Evolutionary conservation across 371 early-diverging fungal genomes (phyloP).

Genomic region (Mortierella sp.): DNA sequence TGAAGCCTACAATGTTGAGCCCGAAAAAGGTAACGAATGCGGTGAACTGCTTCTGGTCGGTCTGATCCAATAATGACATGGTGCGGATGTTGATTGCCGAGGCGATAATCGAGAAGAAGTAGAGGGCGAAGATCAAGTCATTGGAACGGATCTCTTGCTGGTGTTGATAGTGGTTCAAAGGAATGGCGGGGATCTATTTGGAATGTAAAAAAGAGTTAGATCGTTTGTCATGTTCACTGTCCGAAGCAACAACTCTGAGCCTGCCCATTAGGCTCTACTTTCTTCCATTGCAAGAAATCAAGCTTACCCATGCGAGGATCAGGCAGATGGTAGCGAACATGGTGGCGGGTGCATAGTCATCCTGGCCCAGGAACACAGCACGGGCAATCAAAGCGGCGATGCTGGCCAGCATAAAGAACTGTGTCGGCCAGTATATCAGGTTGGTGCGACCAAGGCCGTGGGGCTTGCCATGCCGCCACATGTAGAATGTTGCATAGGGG

Average conservation of each 20-base stretch:
- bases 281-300: no score
- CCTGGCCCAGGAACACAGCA: constrained; percentile 29
- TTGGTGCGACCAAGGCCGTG: constrained; percentile 51
- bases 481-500: constrained; percentile 4
- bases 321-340: constrained; percentile 45
- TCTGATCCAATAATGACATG: constrained; percentile 29
- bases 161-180: constrained; percentile 38
- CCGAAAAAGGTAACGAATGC: constrained; percentile 42
- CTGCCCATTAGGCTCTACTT: background rate
- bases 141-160: constrained; percentile 43
- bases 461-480: constrained; percentile 41
- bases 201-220: no score
- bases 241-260: no score
- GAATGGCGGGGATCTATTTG: no score
- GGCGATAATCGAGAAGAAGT: constrained; percentile 31
- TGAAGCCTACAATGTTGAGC: constrained; percentile 34
- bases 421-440: constrained; percentile 51
- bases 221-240: no score
- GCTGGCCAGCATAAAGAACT: constrained; percentile 46
- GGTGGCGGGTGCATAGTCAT: constrained; percentile 42
- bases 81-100: constrained; percentile 54
- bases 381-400: constrained; percentile 34
- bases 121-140: constrained; percentile 35
- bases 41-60: constrained; percentile 35
- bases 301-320: constrained; percentile 44